Evolutionary conservation across 805 yeast genomes (phyloP).

Genomic region (Debaryomyces maramus): DNA sequence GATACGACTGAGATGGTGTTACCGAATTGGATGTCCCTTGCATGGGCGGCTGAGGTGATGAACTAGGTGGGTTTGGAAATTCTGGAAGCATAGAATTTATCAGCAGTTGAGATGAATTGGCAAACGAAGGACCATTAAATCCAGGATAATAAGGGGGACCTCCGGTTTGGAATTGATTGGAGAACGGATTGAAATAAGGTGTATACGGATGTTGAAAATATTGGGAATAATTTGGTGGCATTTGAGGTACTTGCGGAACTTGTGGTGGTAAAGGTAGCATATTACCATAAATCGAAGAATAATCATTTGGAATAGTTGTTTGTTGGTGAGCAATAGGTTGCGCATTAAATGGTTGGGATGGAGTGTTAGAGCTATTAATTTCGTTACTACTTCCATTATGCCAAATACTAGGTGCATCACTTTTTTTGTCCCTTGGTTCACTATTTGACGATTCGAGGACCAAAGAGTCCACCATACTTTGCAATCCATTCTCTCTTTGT

Average conservation of each 20-base stretch:
- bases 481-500: conserved; percentile 12
- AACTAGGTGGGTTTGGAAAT: conserved; percentile 1
- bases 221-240: neutral
- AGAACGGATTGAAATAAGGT: conserved; percentile 4
- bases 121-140: neutral
- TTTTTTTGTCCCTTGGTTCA: conserved; percentile 2
- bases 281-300: neutral
- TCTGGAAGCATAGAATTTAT: neutral
- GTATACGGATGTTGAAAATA: conserved; percentile 6
- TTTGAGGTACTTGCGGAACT: conserved; percentile 3
- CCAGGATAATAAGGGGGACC: conserved; percentile 5
- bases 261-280: conserved; percentile 1
- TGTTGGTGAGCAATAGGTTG: neutral
- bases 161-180: conserved; percentile 1
- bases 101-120: conserved; percentile 2
- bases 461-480: conserved; percentile 20
- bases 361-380: neutral
- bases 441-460: conserved; percentile 10
- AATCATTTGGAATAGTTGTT: neutral
- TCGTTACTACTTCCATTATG: conserved; percentile 3
- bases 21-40: neutral
- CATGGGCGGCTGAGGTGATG: conserved; percentile 1
- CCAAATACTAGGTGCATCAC: conserved; percentile 4
- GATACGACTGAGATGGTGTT: conserved; percentile 2
- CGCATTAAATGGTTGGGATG: conserved; percentile 1